Conservation (phyloP, 176 grass and related monocot species). For the Avena insularis region DNA sequence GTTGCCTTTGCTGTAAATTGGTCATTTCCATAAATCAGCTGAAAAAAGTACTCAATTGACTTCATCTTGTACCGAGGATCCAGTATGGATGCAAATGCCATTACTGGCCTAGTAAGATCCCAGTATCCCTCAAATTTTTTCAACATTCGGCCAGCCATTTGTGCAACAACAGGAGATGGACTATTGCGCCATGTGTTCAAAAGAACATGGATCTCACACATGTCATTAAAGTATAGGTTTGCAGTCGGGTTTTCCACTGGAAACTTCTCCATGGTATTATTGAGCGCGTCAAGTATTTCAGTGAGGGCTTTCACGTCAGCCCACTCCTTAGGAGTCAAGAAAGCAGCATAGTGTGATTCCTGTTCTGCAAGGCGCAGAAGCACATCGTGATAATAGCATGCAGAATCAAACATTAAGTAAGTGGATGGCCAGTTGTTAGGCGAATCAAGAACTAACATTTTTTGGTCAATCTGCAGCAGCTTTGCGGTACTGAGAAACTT, state of each 20-base stretch:
- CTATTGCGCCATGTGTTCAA: conserved; percentile 84
- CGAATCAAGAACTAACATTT: conserved; percentile 79
- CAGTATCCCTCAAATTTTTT: conserved; percentile 89
- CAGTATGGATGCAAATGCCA: conserved; percentile 95
- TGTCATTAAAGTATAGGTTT: conserved; percentile 95
- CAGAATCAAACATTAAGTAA: conserved; percentile 95
- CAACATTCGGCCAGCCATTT: conserved; percentile 82
- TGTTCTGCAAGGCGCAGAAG: conserved; percentile 73
- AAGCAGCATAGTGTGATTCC: conserved; percentile 61
- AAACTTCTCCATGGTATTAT: conserved; percentile 90
- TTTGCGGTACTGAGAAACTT: conserved; percentile 82
- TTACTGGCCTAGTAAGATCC: conserved; percentile 75
- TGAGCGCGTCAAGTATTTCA: conserved; percentile 90
- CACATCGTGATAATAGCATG: conserved; percentile 84
- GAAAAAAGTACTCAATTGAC: conserved; percentile 95
- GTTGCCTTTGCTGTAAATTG: conserved; percentile 74
- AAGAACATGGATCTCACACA: conserved; percentile 93
- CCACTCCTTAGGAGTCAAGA: conserved; percentile 81
- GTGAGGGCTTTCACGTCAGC: conserved; percentile 83
- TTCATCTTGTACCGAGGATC: conserved; percentile 99
- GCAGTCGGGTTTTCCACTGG: conserved; percentile 75
- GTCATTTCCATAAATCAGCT: conserved; percentile 73
- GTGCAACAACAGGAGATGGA: conserved; percentile 74
- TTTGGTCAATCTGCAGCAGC: conserved; percentile 64
- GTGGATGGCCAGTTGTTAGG: conserved; percentile 76